Evolutionary conservation across 2,329 filamentous ascomycete species (phyloP), one percentile per base, ranked within the genome.

Genomic region (Ciborinia camelliae): DNA sequence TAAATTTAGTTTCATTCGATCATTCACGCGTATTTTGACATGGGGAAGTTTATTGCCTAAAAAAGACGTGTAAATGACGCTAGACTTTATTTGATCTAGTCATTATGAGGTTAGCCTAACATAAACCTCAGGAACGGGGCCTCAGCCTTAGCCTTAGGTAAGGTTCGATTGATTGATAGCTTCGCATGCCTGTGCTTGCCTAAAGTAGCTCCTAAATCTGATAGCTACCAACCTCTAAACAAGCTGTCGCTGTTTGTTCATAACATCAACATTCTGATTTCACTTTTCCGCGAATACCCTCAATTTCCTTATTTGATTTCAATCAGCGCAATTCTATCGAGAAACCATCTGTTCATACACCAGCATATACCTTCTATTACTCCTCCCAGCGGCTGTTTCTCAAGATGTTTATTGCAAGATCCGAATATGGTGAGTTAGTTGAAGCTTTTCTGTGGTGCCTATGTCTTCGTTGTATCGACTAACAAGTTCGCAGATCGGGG

Each of bases 321-420:
- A 26, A 45, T 23, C 45, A 45, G 12, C 32, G 23, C 35, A 37
- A 37, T 37, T 61, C n/a, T 35, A 35, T 35, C 18, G 10, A 32
- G 32, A 47, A 18, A 18, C 26, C 8, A 37, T 23, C 28, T 35
- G 37, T 37, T 61, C 35, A 43, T 30, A 20, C 20, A 41, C 28
- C 18, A 41, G 32, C 15, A 37, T 28, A 39, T 20, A 55, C 20
- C 23, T 35, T 55, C 55, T 52, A 20, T 35, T 28, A 53, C 26
- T 35, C 37, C 60, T 64, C 7, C 37, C 60, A 28, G 47, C 57
- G 4, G 53, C 79, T 79, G 71, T 76, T 79, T 63, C 47, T 77
- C 85, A 92, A 82, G 75, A 97, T 97, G 95, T 99, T 99, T 87
- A 98, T 99, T 86, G 93, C 95, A 86, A 91, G 95, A 83, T 98